phyloP scores from a whole-genome alignment of 176 grass and related monocot species.

The Panicum miliaceum region DNA sequence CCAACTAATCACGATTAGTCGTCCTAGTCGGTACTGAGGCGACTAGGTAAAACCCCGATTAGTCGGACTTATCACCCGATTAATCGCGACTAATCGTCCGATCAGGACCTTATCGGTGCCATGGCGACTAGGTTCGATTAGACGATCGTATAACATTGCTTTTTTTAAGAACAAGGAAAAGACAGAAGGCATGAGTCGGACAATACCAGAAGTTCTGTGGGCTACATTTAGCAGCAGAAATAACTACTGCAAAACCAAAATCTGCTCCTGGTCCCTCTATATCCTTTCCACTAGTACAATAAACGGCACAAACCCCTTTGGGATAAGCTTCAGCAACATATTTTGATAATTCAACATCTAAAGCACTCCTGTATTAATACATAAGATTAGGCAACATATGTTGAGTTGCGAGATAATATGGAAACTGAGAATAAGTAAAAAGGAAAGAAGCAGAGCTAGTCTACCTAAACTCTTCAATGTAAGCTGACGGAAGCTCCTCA shows the following conservation, averaged over 20 bases:
- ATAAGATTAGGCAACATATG: conserved; percentile 31
- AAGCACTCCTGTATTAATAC: conserved; percentile 58
- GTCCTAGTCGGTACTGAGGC: too few relatives aligned
- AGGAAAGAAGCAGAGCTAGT: conserved; percentile 25
- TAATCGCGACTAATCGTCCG: too few relatives aligned
- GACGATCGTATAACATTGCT: too few relatives aligned
- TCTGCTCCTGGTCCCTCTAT: conserved; percentile 81
- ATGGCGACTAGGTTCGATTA: too few relatives aligned
- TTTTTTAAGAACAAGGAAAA: conserved; percentile 21
- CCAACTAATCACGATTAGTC: too few relatives aligned
- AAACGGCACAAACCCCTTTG: conserved; percentile 82
- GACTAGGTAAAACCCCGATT: too few relatives aligned
- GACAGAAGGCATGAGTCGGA: conserved; percentile 4
- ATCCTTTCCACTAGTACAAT: conserved; percentile 86
- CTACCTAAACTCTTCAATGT: conserved; percentile 96
- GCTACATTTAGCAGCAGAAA: conserved; percentile 82
- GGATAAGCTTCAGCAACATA: conserved; percentile 88
- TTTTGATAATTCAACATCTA: conserved; percentile 88
- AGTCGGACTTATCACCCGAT: too few relatives aligned
- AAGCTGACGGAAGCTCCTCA: conserved; percentile 88
- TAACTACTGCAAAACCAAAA: conserved; percentile 78
- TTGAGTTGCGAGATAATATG: conserved; percentile 12
- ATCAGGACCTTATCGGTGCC: too few relatives aligned
- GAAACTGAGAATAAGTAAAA: conserved; percentile 33
- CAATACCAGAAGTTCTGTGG: conserved; percentile 94